Conservation (phyloP, 495 filamentous ascomycete species). For the Neurospora tetrasperma region DNA sequence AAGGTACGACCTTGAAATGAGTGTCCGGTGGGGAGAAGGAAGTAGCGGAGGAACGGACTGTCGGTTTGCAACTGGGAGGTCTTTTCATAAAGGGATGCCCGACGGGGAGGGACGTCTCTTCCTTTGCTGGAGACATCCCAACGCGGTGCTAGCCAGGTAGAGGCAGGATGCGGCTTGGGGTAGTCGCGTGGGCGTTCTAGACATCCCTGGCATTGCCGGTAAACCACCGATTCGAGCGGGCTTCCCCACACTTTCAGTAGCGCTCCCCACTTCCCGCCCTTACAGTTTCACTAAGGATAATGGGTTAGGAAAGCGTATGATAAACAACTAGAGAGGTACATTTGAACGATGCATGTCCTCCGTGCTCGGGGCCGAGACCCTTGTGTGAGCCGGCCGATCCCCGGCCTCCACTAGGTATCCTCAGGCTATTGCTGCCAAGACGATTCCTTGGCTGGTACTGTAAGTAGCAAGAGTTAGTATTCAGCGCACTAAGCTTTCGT, state of each 20-base stretch:
- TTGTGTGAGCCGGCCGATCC: not conserved
- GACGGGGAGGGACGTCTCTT: not conserved
- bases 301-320: not conserved
- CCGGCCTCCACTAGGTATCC: not conserved
- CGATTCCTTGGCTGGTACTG: not conserved
- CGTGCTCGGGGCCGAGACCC: not conserved
- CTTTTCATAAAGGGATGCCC: not conserved
- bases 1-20: not conserved
- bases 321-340: not conserved
- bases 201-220: not conserved
- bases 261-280: not conserved
- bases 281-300: not conserved
- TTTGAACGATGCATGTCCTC: not conserved
- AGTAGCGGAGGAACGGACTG: not conserved
- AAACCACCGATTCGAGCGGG: not conserved
- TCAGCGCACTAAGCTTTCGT: not conserved
- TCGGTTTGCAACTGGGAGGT: not conserved
- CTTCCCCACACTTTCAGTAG: not conserved
- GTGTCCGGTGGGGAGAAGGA: not conserved
- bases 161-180: not conserved
- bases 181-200: not conserved
- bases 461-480: not conserved
- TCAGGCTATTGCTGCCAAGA: not conserved
- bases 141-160: not conserved
- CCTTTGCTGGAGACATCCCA: not conserved